Evolutionary conservation across 2,329 filamentous ascomycete genomes (phyloP).

Genomic region (Nakataea oryzae): DNA sequence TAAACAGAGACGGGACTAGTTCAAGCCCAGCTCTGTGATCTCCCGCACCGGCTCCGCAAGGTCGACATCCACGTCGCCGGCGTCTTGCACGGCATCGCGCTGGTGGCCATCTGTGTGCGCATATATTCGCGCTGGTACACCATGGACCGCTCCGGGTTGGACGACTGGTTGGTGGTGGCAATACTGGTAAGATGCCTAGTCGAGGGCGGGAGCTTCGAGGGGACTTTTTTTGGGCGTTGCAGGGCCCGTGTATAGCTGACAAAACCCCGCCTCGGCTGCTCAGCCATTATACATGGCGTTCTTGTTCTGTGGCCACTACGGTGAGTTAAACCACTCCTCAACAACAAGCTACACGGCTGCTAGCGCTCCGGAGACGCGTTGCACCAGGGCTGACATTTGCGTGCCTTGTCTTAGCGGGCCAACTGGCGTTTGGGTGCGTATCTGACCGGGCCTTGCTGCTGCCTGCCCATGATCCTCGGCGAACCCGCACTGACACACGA

Average conservation of each 20-base stretch:
- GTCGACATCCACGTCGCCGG: conserved; percentile 21
- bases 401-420: not conserved
- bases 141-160: conserved; percentile 18
- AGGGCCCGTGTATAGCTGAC: not conserved
- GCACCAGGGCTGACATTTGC: not conserved
- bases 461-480: not conserved
- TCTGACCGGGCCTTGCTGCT: too few relatives aligned
- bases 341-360: not conserved
- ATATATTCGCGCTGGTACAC: conserved; percentile 24
- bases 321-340: conserved; percentile 11
- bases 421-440: conserved; percentile 1
- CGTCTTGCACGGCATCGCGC: conserved; percentile 23
- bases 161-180: conserved; percentile 28
- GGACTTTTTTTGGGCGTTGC: not conserved
- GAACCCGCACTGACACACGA: conserved; percentile 12
- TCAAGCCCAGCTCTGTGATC: conserved; percentile 21
- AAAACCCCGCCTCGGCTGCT: too few relatives aligned
- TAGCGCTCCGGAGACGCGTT: not conserved
- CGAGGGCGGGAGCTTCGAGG: not conserved
- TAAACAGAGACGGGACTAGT: conserved; percentile 17
- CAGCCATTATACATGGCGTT: conserved; percentile 20
- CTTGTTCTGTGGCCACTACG: conserved; percentile 19
- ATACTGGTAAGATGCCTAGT: conserved; percentile 18
- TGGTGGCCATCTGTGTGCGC: conserved; percentile 22
- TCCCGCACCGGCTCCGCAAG: conserved; percentile 19